Percentiles rank a stretch among this genome's conserved stretches.
These are phyloP conservation scores for Gynandropsis gynandra DNA, from an alignment of 345 rosid genomes.

Conservation along the genomic window DNA sequence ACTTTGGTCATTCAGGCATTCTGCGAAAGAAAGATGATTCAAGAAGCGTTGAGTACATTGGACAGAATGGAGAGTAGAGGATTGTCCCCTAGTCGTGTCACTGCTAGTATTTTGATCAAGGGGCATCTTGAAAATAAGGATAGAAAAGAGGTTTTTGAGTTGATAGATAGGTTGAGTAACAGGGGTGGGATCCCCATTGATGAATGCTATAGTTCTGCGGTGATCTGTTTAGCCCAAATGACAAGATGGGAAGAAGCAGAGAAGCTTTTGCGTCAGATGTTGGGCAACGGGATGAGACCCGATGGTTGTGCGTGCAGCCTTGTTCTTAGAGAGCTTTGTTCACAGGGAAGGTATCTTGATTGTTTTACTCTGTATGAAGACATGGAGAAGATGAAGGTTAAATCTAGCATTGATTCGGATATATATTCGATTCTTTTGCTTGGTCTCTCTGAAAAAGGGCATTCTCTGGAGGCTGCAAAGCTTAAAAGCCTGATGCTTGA, in stretches of 20 bases:
- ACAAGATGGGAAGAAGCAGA: constrained; percentile 53
- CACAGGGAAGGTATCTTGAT: constrained; percentile 40
- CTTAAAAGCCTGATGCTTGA: constrained; percentile 47
- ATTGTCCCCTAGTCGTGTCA: constrained; percentile 61
- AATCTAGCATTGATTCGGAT: constrained; percentile 53
- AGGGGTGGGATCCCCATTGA: constrained; percentile 47
- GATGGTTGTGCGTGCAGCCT: constrained; percentile 64
- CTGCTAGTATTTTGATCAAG: constrained; percentile 54
- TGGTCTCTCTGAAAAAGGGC: constrained; percentile 41
- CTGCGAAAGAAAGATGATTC: constrained; percentile 42
- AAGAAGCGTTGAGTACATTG: constrained; percentile 52
- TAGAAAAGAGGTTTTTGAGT: constrained; percentile 43
- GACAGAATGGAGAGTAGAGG: constrained; percentile 64
- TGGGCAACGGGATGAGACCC: constrained; percentile 45
- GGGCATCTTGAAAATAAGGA: constrained; percentile 44
- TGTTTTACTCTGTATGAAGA: constrained; percentile 45
- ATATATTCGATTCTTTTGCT: constrained; percentile 44
- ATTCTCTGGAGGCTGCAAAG: constrained; percentile 51
- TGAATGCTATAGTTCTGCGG: constrained; percentile 60
- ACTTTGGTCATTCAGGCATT: constrained; percentile 58
- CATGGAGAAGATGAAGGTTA: constrained; percentile 41
- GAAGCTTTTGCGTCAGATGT: constrained; percentile 41
- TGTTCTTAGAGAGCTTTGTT: constrained; percentile 56
- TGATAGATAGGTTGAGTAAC: constrained; percentile 48
- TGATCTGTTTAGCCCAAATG: constrained; percentile 41